These are phyloP conservation scores for Chaetomidium leptoderma DNA, from an alignment of 495 filamentous ascomycete genomes.

Conservation along the genomic window DNA sequence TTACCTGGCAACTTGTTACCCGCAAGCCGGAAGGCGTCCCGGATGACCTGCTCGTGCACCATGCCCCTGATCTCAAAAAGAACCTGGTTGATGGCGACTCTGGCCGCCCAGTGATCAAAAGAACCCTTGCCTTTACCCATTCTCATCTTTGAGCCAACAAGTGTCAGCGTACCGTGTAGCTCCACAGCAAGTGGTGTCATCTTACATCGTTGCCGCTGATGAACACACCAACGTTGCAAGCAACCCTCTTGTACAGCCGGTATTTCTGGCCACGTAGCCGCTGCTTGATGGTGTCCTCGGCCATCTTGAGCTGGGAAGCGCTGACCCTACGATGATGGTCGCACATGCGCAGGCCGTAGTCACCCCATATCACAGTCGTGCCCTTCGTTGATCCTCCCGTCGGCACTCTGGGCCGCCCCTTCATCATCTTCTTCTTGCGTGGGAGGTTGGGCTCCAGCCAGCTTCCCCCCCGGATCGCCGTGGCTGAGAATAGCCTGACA, in stretches of 20 bases:
- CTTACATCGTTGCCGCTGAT: slow-evolving; percentile 85
- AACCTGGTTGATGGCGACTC: slow-evolving; percentile 81
- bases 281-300: slow-evolving; percentile 86
- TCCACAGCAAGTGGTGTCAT: not conserved
- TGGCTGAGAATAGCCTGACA: slow-evolving; percentile 70
- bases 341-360: slow-evolving; percentile 89
- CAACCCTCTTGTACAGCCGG: slow-evolving; percentile 82
- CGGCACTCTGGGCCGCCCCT: slow-evolving; percentile 79
- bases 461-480: slow-evolving; percentile 53
- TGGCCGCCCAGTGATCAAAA: slow-evolving; percentile 92
- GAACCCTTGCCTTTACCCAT: slow-evolving; percentile 99
- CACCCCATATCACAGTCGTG: slow-evolving; percentile 93
- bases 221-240: slow-evolving; percentile 90
- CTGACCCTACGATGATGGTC: slow-evolving; percentile 91
- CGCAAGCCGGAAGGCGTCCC: slow-evolving; percentile 90
- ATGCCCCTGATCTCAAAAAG: slow-evolving; percentile 89
- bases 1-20: slow-evolving; percentile 93
- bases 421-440: slow-evolving; percentile 79
- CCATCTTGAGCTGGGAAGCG: slow-evolving; percentile 78
- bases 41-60: slow-evolving; percentile 88
- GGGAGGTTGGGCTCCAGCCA: slow-evolving; percentile 78
- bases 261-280: slow-evolving; percentile 89
- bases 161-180: slow-evolving; percentile 18
- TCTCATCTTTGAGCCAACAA: slow-evolving; percentile 50
- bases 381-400: slow-evolving; percentile 89